Conservation (phyloP, 208 protist species). For the Leishmania lainsoni region DNA sequence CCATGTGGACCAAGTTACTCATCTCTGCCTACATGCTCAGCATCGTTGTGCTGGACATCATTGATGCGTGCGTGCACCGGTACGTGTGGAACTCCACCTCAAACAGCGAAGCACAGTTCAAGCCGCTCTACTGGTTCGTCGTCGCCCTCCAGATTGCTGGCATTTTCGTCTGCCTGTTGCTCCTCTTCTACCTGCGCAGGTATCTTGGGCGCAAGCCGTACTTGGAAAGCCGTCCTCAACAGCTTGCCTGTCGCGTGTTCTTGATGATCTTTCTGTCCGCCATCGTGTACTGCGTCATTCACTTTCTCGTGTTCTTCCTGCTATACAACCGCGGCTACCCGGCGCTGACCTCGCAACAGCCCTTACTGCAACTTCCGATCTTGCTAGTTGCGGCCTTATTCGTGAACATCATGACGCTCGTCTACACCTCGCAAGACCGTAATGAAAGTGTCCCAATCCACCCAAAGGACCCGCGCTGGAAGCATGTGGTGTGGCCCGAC, state of each 20-base stretch:
- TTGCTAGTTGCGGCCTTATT: conserved; percentile 72
- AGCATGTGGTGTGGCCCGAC: conserved; percentile 86
- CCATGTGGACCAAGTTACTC: conserved; percentile 75
- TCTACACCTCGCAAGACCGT: conserved; percentile 79
- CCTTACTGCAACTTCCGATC: conserved; percentile 68
- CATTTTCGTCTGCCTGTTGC: conserved; percentile 45
- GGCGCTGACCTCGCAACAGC: conserved; percentile 41
- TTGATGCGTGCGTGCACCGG: conserved; percentile 32
- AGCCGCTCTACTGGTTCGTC: conserved; percentile 36
- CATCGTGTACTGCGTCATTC: conserved; percentile 58
- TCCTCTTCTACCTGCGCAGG: conserved; percentile 64
- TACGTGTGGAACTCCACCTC: conserved; percentile 22
- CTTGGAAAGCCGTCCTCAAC: conserved; percentile 80
- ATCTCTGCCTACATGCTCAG: conserved; percentile 45
- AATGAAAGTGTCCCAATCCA: conserved; percentile 61
- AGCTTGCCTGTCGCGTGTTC: conserved; percentile 86
- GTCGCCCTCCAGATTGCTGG: conserved; percentile 52
- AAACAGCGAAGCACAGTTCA: conserved; percentile 8
- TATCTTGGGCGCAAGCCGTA: conserved; percentile 85
- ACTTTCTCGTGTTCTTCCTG: conserved; percentile 52
- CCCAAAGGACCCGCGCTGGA: conserved; percentile 78
- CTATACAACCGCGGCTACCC: conserved; percentile 42
- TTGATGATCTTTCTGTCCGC: conserved; percentile 59
- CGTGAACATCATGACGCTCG: conserved; percentile 85
- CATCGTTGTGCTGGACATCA: conserved; percentile 59